phyloP scores from a whole-genome alignment of 2,329 filamentous ascomycete genomes.

The Orbilia brochopaga region DNA sequence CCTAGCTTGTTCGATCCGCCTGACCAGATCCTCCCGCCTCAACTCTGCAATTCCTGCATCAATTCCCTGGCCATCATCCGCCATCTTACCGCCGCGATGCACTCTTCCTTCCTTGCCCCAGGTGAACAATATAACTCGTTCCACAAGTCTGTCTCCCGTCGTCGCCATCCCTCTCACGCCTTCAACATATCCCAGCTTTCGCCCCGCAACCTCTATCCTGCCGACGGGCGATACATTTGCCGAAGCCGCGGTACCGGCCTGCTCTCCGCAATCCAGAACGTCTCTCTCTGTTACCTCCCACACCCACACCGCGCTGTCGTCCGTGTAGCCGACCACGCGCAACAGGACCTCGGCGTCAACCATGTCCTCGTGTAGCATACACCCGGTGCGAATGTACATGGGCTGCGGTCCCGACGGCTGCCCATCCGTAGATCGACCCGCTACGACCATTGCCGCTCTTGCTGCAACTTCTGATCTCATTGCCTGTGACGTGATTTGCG shows the following conservation, averaged over 20 bases:
- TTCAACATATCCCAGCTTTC: slow-evolving; percentile 33
- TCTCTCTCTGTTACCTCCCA: slow-evolving; percentile 44
- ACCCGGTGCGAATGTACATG: slow-evolving; percentile 27
- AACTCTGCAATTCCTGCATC: slow-evolving; percentile 35
- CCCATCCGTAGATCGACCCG: no score
- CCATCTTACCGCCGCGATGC: slow-evolving; percentile 17
- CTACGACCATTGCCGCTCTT: background rate
- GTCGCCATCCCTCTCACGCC: slow-evolving; percentile 35
- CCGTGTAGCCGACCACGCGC: slow-evolving; percentile 27
- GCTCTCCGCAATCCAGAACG: slow-evolving; percentile 20
- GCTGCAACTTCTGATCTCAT: background rate
- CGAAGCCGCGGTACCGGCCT: background rate
- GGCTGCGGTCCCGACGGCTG: background rate
- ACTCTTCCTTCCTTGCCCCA: slow-evolving; percentile 28
- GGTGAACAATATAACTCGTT: slow-evolving; percentile 31
- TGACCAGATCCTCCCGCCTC: slow-evolving; percentile 21
- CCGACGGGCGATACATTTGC: background rate
- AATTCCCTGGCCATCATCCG: slow-evolving; percentile 15
- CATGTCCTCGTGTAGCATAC: slow-evolving; percentile 14
- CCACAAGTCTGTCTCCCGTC: slow-evolving; percentile 25
- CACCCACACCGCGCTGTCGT: slow-evolving; percentile 34
- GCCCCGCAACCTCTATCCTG: slow-evolving; percentile 9
- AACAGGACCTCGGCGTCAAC: slow-evolving; percentile 36
- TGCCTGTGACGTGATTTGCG: background rate
- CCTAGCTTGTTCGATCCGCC: background rate